Base-by-base conservation (phyloP, 371 early-diverging fungal genomes). In the Circinella minor region DNA sequence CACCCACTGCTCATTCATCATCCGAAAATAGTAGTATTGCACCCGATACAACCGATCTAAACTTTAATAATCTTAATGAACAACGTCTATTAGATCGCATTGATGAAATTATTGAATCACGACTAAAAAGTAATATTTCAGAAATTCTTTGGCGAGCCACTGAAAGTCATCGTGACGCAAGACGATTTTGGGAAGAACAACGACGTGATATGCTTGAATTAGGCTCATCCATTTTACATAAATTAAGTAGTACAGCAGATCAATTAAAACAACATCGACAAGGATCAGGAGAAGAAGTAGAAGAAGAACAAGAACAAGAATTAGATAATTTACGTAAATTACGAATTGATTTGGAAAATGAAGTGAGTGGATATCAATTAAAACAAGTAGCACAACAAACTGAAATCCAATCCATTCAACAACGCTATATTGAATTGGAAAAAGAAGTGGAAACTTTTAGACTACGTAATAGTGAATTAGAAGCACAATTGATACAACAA, bases 131-230 rank as follows among this genome's bases (percentile, higher is more conserved):
- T 9, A 77, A 75, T 43, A 66, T 81, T 8, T 73, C 76, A 10
- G 80, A 81, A 49, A 71, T 79, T 49, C 59, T 74, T 11, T 75
- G 77, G 76, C 75, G 71, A 36, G 68, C 73, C 7, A 76, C 79
- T 4, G 79, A 81, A 39, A 76, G 68, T 36, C 77, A 81, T 65
- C 65, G 72, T 15, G 76, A 77, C 4, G 74, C 78, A 4, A 72
- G 70, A 36, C 48, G 65, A 20, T 75, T 75, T 27, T 79, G 78
- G 79, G 80, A 81, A 46, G 82, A 81, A 6, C 82, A 81, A 46
- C 76, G 75, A 48, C 79, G 74, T 3, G 78, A 81, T 27, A 73
- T 79, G 63, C 43, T 81, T 49, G 75, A 76, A 1, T 63, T 77
- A n/a, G 73, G 74, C 4, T 38, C 65, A 34, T 66, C 69, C 14